Evolutionary conservation across 371 early-diverging fungal genomes (phyloP).

Genomic region (Polyrhizophydium stewartii): DNA sequence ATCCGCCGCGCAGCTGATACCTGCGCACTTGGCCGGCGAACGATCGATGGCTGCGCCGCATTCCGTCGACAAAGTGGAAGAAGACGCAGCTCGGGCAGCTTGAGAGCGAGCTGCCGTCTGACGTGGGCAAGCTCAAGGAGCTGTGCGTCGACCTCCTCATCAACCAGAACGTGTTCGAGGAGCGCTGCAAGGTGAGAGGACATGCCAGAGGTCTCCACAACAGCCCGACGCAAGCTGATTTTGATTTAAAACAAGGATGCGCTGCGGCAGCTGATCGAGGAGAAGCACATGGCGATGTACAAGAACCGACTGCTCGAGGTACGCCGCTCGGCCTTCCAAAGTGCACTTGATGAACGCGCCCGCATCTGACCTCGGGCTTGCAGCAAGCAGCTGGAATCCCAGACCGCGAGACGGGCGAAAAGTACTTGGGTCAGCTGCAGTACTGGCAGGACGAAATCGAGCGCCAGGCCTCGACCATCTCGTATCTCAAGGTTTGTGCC

Average conservation of each 20-base stretch:
- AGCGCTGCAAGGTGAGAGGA: conserved; percentile 33
- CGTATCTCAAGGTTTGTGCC: conserved; percentile 45
- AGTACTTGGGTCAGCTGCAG: conserved; percentile 38
- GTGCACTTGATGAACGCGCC: not conserved
- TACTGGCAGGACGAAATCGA: conserved; percentile 47
- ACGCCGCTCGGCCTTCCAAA: not conserved
- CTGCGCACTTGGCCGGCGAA: too few relatives aligned
- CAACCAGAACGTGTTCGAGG: conserved; percentile 28
- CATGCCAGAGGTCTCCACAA: not conserved
- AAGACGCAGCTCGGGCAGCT: conserved; percentile 13
- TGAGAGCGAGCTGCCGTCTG: conserved; percentile 24
- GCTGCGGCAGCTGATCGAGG: conserved; percentile 40
- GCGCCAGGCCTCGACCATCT: conserved; percentile 32
- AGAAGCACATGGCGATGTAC: conserved; percentile 41
- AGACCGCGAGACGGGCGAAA: conserved; percentile 31
- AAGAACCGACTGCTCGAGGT: conserved; percentile 43
- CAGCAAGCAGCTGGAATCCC: conserved; percentile 32
- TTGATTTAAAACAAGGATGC: conserved; percentile 25
- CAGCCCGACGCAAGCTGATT: not conserved
- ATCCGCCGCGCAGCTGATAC: conserved; percentile 1
- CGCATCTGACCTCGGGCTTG: not conserved
- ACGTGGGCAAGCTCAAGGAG: conserved; percentile 16
- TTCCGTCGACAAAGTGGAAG: conserved; percentile 4
- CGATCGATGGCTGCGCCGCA: not conserved
- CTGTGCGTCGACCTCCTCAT: conserved; percentile 30